phyloP scores from a whole-genome alignment of 2,329 filamentous ascomycete species.

The Aspergillus pseudotamarii region DNA sequence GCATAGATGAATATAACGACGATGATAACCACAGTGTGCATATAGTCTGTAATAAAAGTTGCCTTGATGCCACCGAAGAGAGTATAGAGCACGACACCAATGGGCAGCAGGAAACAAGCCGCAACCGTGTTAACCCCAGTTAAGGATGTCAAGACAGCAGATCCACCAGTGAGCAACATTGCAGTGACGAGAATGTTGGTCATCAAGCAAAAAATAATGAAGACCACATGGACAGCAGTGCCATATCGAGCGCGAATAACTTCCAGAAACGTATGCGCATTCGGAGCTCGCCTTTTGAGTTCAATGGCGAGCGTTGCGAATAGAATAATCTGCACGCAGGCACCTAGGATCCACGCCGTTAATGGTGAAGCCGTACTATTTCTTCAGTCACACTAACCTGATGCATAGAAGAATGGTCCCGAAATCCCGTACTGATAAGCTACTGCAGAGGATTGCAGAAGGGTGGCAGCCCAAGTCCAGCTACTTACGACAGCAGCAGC shows the following conservation, averaged over 20 bases:
- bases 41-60: constrained; percentile 82
- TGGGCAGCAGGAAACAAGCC: constrained; percentile 79
- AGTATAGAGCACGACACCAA: constrained; percentile 82
- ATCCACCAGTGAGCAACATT: constrained; percentile 84
- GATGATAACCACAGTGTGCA: constrained; percentile 74
- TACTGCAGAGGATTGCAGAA: constrained; percentile 78
- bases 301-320: constrained; percentile 92
- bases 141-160: constrained; percentile 70
- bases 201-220: constrained; percentile 78
- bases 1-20: constrained; percentile 86
- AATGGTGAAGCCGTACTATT: background rate
- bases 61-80: constrained; percentile 77
- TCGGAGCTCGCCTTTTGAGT: constrained; percentile 81
- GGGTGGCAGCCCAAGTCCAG: constrained; percentile 90
- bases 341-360: constrained; percentile 45
- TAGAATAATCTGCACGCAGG: constrained; percentile 82
- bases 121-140: constrained; percentile 77
- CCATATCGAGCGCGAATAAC: constrained; percentile 82
- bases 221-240: constrained; percentile 70
- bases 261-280: constrained; percentile 83
- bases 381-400: constrained; percentile 48
- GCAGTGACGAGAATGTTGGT: constrained; percentile 87
- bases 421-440: constrained; percentile 76
- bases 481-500: constrained; percentile 88
- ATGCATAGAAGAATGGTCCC: constrained; percentile 69